Base-by-base conservation (phyloP, 2,329 filamentous ascomycete genomes). In the Beauveria caledonica region DNA sequence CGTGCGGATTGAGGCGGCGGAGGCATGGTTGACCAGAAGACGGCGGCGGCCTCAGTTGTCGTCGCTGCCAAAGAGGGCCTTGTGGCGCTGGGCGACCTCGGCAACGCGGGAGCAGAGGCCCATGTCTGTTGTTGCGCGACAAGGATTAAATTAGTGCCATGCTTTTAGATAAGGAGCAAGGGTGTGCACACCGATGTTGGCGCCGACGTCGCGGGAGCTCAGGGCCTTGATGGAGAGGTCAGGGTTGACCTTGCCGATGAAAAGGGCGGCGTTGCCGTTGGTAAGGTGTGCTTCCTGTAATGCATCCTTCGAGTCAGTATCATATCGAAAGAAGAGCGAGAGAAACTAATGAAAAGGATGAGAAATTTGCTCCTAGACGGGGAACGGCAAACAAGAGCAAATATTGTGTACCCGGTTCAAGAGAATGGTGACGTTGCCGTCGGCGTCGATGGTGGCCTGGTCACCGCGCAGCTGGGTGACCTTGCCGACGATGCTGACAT, bases 401-500 rank as follows among this genome's bases (percentile, higher is more conserved):
- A 58, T 58, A 40, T 39, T n/a, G 19, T 11, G 15, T 77, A 92
- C 89, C 55, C 87, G 80, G 70, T 90, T 92, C 65, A 97, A 73
- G 19, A 88, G 77, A 2, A 91, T 79, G 0, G 86, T 89, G 27
- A 97, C 83, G 23, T 85, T 82, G 0, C 93, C 93, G 27, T 86
- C 87, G 6, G 90, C 87, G 61, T 96, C 91, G 33, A 97, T 82
- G 6, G 86, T 85, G 0, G 92, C 93, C 55, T 84, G 82, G 57
- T 94, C 89, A 66, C 92, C 92, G 56, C 87, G 86, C 25, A 97
- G 80, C 68, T 94, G 87, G 4, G 84, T 83, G 51, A 97, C 92
- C 68, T 88, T 92, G 68, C 94, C 94, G 5, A 96, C 81, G 60
- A 97, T 80, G 67, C 92, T 92, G 64, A 97, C 89, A 63, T 89